Conservation (phyloP, 805 yeast genomes). For the Vanderwaltozyma verrucispora region DNA sequence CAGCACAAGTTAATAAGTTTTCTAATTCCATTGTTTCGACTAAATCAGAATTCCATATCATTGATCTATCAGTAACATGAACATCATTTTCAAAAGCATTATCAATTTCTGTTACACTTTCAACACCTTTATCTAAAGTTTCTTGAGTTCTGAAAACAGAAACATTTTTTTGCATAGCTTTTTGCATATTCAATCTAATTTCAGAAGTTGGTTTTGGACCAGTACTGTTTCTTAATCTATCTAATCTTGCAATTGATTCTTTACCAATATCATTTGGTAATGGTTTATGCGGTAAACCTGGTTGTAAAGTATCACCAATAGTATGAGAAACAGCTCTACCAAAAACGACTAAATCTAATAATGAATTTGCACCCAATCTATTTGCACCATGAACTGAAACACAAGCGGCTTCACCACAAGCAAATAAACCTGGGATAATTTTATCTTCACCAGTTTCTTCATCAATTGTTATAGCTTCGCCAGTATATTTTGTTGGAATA, state of each 20-base stretch:
- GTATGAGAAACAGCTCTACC: constrained; percentile 98
- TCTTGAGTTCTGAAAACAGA: constrained; percentile 95
- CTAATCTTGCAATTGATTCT: constrained; percentile 84
- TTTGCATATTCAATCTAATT: constrained; percentile 88
- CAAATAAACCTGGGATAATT: constrained; percentile 85
- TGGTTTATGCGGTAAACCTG: constrained; percentile 79
- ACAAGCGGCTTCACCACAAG: constrained; percentile 99
- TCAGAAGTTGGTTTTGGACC: constrained; percentile 81
- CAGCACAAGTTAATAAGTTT: constrained; percentile 93
- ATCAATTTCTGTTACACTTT: constrained; percentile 66
- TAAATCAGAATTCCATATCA: constrained; percentile 98
- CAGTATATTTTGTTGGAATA: constrained; percentile 95
- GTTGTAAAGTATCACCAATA: constrained; percentile 72
- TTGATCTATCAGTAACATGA: constrained; percentile 87
- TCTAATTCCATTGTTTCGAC: constrained; percentile 94
- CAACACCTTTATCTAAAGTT: constrained; percentile 85
- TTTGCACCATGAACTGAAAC: constrained; percentile 99
- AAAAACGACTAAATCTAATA: constrained; percentile 91
- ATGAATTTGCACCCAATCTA: constrained; percentile 97
- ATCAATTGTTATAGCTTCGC: constrained; percentile 81
- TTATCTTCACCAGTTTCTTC: constrained; percentile 78
- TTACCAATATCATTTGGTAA: constrained; percentile 79
- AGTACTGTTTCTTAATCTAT: constrained; percentile 70
- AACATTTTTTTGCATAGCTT: constrained; percentile 91
- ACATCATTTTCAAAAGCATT: constrained; percentile 53